phyloP scores from a whole-genome alignment of 2,329 filamentous ascomycete genomes.

The Phymatotrichopsis omnivora region DNA sequence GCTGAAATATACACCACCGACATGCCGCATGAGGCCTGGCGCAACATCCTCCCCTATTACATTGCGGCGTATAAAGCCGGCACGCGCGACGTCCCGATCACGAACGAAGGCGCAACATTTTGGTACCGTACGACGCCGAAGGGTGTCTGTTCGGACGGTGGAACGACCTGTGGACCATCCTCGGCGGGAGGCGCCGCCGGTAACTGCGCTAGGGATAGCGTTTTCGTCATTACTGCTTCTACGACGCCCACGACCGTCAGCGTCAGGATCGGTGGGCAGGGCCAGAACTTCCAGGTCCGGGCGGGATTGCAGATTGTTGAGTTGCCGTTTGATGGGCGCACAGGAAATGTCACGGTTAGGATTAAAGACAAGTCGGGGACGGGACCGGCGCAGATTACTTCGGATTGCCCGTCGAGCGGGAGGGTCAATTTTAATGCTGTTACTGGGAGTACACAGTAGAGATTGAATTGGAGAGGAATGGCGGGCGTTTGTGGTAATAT shows the following conservation, averaged over 20 bases:
- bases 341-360: constrained; percentile 37
- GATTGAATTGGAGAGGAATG: no score
- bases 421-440: constrained; percentile 23
- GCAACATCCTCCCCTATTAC: constrained; percentile 42
- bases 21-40: constrained; percentile 45
- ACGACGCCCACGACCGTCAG: constrained; percentile 33
- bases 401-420: constrained; percentile 32
- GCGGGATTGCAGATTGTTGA: constrained; percentile 34
- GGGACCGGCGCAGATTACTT: constrained; percentile 35
- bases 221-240: constrained; percentile 37
- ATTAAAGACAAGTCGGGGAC: constrained; percentile 36
- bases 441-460: constrained; percentile 7
- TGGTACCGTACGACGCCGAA: constrained; percentile 40
- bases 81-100: constrained; percentile 32
- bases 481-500: no score
- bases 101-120: constrained; percentile 36
- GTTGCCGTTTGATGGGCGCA: constrained; percentile 36
- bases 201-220: constrained; percentile 37
- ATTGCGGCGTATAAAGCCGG: constrained; percentile 44
- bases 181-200: constrained; percentile 34
- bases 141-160: constrained; percentile 35
- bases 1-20: constrained; percentile 42
- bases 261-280: constrained; percentile 36
- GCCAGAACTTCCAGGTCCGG: constrained; percentile 33
- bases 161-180: constrained; percentile 33